Base-by-base conservation (phyloP, 2,329 filamentous ascomycete genomes). In the Colletotrichum plurivorum region DNA sequence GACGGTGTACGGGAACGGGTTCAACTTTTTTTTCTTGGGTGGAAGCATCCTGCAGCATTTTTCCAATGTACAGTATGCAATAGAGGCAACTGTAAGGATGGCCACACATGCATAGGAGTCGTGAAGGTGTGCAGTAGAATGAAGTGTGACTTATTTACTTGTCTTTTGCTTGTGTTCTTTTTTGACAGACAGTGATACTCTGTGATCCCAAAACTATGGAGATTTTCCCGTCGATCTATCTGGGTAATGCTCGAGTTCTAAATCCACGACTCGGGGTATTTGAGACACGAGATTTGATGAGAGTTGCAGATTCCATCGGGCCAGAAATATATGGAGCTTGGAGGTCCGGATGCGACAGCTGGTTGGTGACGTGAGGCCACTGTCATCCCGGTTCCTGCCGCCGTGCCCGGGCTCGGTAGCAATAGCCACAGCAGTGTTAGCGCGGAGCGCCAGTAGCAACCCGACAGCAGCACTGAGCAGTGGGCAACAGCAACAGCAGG, bases 361-460 rank as follows among this genome's bases (percentile, higher is more conserved):
- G 52, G 48, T 16, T 46, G 54, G 66, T 70, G 63, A 70, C 52
- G 69, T 72, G 64, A 69, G 65, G 43, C 36, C 54, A 43, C 53
- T 25, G 56, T 39, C 64, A 66, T 72, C 54, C 70, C 71, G 71
- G 71, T 72, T 71, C 71, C 71, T 66, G 69, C 71, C 71, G 71
- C 55, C 63, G 62, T 67, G 55, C 61, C 13, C 31, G 45, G 52
- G 36, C 12, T 25, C 15, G 25, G 25, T 46, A 13, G 25, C 25
- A 22, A 18, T 31, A 22, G 31, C 58, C 31, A 36, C 31, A 36
- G 31, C 31, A 36, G 31, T 36, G 6, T 36, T 36, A 36, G 31
- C 31, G 31, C 31, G 10, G 10, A 36, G 8, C 31, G 31, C 31
- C 31, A 10, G 31, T 36, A 36, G 31, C 31, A 5, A 25, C 22